These are phyloP conservation scores for Rutstroemia sydowiana DNA, from an alignment of 2,329 filamentous ascomycete genomes.

Conservation along the genomic window DNA sequence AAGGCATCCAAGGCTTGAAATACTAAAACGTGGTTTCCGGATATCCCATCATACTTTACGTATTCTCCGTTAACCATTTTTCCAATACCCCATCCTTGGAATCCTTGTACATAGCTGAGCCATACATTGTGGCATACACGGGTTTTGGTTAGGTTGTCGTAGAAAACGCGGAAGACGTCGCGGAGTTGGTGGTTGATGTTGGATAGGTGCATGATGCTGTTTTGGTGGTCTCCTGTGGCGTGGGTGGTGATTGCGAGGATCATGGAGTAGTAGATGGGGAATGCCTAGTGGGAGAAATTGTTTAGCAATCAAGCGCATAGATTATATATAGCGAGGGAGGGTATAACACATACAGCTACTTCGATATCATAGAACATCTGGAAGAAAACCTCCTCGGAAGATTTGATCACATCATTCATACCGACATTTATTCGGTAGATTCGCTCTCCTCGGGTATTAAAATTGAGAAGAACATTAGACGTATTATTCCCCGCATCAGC, in stretches of 20 bases:
- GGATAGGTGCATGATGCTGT: not conserved
- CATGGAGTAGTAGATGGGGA: slow-evolving; percentile 7
- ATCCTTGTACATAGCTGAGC: slow-evolving; percentile 5
- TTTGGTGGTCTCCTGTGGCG: not conserved
- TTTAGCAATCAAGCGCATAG: not conserved
- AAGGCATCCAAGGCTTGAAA: slow-evolving; percentile 6
- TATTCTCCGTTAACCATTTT: not conserved
- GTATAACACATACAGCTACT: not conserved
- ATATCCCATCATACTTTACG: slow-evolving; percentile 4
- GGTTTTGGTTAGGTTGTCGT: slow-evolving; percentile 1
- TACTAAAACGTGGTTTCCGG: slow-evolving; percentile 4
- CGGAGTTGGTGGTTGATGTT: not conserved
- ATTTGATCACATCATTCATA: slow-evolving; percentile 1
- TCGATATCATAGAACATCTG: slow-evolving; percentile 8
- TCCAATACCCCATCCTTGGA: slow-evolving; percentile 4
- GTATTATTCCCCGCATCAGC: slow-evolving; percentile 5
- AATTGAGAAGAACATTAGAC: not conserved
- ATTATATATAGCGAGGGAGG: rapidly evolving
- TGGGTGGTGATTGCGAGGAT: not conserved
- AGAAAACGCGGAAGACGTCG: slow-evolving; percentile 2
- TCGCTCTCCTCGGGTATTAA: not conserved
- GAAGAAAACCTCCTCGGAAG: slow-evolving; percentile 7
- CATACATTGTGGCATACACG: not conserved
- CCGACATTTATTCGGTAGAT: slow-evolving; percentile 2
- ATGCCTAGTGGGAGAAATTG: not conserved